phyloP scores from a whole-genome alignment of 2,329 filamentous ascomycete genomes.

The Harringtonia aguacate region DNA sequence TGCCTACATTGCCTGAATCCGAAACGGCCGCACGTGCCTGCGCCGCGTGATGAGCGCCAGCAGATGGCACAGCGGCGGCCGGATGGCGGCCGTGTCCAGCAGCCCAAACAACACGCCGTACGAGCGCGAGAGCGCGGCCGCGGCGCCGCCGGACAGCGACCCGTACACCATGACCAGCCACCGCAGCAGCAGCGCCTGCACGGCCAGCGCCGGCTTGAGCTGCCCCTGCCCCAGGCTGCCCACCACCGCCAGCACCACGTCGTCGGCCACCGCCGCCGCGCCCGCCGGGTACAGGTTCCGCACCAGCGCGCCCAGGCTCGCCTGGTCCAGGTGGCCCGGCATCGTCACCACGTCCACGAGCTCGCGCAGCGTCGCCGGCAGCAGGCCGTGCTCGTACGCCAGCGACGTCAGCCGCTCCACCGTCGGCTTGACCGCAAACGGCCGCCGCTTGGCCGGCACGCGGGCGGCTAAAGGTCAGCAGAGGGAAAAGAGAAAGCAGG shows the following conservation, averaged over 20 bases:
- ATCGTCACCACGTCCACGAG: constrained; percentile 57
- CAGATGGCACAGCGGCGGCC: constrained; percentile 60
- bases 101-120: constrained; percentile 74
- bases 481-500: not conserved
- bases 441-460: constrained; percentile 55
- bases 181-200: constrained; percentile 61
- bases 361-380: constrained; percentile 45
- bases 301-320: constrained; percentile 55
- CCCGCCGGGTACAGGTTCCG: constrained; percentile 68
- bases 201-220: constrained; percentile 59
- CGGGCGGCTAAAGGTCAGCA: constrained; percentile 35
- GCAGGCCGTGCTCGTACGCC: constrained; percentile 59
- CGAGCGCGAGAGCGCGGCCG: constrained; percentile 50
- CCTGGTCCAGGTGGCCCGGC: constrained; percentile 64
- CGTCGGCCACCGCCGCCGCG: constrained; percentile 42
- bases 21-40: constrained; percentile 73
- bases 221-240: constrained; percentile 68
- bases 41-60: constrained; percentile 69
- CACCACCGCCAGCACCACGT: constrained; percentile 54
- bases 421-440: constrained; percentile 48
- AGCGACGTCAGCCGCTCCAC: constrained; percentile 52
- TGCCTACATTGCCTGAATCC: constrained; percentile 63
- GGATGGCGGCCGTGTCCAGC: constrained; percentile 67
- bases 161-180: constrained; percentile 75
- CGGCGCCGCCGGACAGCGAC: constrained; percentile 49